A percentile compares a stretch with the other conserved stretches of the same genome.
These are phyloP conservation scores for Tulasnella sp. DNA, from an alignment of 768 basidiomycete genomes.

Conservation along the genomic window DNA sequence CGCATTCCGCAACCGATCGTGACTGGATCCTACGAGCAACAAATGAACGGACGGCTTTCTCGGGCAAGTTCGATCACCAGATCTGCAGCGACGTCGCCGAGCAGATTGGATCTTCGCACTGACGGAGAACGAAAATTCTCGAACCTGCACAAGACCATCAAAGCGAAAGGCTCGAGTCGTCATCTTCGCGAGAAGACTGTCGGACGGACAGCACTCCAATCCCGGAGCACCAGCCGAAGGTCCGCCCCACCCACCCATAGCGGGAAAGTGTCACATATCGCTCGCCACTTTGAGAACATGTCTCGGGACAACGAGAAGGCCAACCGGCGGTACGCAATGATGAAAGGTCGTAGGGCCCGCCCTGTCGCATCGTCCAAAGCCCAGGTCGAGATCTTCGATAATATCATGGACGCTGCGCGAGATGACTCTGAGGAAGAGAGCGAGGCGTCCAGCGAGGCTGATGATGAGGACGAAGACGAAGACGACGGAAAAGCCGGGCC, in stretches of 20 bases:
- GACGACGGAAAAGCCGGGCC: slow-evolving; percentile 28
- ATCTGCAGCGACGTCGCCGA: background rate
- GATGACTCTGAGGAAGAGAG: slow-evolving; percentile 54
- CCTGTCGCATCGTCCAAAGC: slow-evolving; percentile 83
- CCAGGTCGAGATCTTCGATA: slow-evolving; percentile 77
- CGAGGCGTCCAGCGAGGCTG: slow-evolving; percentile 52
- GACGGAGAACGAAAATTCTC: background rate
- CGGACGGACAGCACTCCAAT: background rate
- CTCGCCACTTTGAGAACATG: slow-evolving; percentile 77
- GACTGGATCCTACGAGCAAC: background rate
- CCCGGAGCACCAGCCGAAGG: background rate
- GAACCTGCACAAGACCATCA: background rate
- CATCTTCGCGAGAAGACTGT: background rate
- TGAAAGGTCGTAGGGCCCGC: slow-evolving; percentile 73
- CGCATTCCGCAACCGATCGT: slow-evolving; percentile 9
- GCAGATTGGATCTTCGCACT: background rate
- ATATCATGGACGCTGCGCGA: slow-evolving; percentile 79
- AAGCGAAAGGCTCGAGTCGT: slow-evolving; percentile 5
- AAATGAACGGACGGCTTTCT: background rate
- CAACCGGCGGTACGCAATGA: slow-evolving; percentile 70
- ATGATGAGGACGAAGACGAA: slow-evolving; percentile 53
- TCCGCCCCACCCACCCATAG: background rate
- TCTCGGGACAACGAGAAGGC: slow-evolving; percentile 48
- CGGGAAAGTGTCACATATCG: slow-evolving; percentile 1
- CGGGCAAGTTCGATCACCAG: background rate